These are phyloP conservation scores for Alternaria sp. DNA, from an alignment of 2,329 filamentous ascomycete genomes.

Conservation along the genomic window DNA sequence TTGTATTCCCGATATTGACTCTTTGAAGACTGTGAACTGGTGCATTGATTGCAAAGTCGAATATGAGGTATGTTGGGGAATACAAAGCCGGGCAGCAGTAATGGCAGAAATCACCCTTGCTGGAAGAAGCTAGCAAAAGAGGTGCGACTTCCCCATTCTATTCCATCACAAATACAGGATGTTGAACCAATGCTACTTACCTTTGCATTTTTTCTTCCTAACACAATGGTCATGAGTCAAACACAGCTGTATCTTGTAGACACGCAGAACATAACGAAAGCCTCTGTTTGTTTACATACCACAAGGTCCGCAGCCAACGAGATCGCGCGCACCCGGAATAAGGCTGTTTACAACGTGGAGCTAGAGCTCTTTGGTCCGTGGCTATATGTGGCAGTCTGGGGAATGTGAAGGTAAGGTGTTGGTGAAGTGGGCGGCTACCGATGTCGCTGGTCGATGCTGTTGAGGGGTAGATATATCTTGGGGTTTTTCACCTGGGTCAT, in stretches of 20 bases:
- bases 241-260: neutral
- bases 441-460: neutral
- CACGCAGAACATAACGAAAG: neutral
- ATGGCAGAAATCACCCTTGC: too few species aligned
- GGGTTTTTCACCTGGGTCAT: neutral
- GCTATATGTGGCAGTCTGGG: neutral
- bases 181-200: neutral
- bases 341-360: neutral
- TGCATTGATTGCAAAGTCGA: too few species aligned
- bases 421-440: neutral
- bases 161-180: neutral
- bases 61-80: too few species aligned
- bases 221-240: neutral
- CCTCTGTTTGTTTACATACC: neutral
- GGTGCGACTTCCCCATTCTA: neutral
- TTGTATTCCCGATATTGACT: too few species aligned
- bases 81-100: too few species aligned
- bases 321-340: neutral
- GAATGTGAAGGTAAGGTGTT: constrained; percentile 2
- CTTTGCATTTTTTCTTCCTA: too few species aligned
- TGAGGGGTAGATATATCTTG: neutral
- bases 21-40: too few species aligned
- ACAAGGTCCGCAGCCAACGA: neutral
- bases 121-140: too few species aligned
- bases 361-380: neutral